Percentiles rank a stretch among this genome's conserved stretches.
Conservation (phyloP, 2,329 filamentous ascomycete species). For the Pyrenophora graminea region DNA sequence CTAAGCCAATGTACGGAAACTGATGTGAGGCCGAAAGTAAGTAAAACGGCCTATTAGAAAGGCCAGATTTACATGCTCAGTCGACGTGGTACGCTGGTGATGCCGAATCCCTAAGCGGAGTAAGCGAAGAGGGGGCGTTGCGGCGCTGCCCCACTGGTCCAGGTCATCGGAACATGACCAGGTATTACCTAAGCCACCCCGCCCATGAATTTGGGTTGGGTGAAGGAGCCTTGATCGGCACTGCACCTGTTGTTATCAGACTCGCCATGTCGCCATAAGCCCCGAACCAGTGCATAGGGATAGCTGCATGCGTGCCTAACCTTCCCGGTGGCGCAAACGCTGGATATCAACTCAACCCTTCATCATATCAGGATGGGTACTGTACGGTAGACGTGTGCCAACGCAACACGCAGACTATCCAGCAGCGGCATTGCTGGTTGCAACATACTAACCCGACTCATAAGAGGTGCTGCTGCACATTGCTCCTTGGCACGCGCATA, state of each 20-base stretch:
- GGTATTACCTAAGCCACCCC: conserved; percentile 10
- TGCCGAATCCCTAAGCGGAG: conserved; percentile 23
- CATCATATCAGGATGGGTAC: not conserved
- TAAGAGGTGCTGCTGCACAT: conserved; percentile 9
- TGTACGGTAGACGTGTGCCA: conserved; percentile 3
- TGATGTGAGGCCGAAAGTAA: conserved; percentile 1
- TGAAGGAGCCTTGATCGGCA: conserved; percentile 4
- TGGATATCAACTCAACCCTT: not conserved
- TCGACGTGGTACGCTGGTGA: conserved; percentile 3
- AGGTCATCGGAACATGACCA: conserved; percentile 25
- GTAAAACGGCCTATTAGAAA: not conserved
- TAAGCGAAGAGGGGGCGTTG: conserved; percentile 19
- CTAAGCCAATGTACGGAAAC: too few relatives aligned
- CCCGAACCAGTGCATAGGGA: conserved; percentile 8
- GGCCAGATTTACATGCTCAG: not conserved
- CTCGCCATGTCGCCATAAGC: conserved; percentile 2
- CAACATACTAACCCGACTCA: not conserved
- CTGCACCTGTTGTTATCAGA: conserved; percentile 2
- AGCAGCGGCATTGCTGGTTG: not conserved
- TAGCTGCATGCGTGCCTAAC: conserved; percentile 7
- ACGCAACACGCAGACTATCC: conserved; percentile 4
- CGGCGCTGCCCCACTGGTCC: conserved; percentile 18
- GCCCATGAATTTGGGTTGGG: conserved; percentile 14
- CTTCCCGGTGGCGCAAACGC: not conserved
- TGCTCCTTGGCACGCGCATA: conserved; percentile 9